Evolutionary conservation across 495 filamentous ascomycete species (phyloP).

Genomic region (Daldinia concentrica): DNA sequence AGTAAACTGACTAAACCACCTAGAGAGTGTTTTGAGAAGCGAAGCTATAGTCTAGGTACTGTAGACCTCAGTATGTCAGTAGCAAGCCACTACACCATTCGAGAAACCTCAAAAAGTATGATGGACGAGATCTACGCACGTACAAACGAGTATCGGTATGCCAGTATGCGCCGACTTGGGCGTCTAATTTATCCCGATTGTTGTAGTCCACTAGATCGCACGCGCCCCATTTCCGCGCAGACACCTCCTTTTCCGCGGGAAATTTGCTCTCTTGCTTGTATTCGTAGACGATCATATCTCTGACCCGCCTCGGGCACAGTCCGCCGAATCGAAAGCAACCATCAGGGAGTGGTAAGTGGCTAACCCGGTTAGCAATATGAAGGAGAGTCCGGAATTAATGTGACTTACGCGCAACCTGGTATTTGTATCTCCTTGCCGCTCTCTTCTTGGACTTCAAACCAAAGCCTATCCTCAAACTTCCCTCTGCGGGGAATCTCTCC

Average conservation of each 20-base stretch:
- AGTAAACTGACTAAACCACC: neutral
- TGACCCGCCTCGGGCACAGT: conserved; percentile 22
- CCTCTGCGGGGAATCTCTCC: conserved; percentile 5
- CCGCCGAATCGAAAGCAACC: neutral
- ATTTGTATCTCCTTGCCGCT: conserved; percentile 21
- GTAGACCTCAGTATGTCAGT: neutral
- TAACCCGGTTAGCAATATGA: neutral
- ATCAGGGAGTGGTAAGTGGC: conserved; percentile 9
- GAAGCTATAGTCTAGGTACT: neutral
- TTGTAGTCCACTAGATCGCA: conserved; percentile 20
- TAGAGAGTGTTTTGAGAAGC: neutral
- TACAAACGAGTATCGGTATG: conserved; percentile 14
- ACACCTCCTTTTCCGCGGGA: conserved; percentile 11
- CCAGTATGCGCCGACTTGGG: conserved; percentile 15
- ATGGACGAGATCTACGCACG: conserved; percentile 4
- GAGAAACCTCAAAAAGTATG: neutral
- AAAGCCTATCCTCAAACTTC: conserved; percentile 21
- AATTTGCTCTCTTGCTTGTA: conserved; percentile 21
- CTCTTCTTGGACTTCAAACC: conserved; percentile 33
- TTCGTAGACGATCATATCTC: conserved; percentile 33
- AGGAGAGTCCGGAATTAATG: neutral
- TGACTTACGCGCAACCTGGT: conserved; percentile 31
- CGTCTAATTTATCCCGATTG: neutral
- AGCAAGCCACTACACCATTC: neutral
- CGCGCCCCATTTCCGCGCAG: neutral